Evolutionary conservation across 2,329 filamentous ascomycete genomes (phyloP).

Genomic region (Diaporthe amygdali): DNA sequence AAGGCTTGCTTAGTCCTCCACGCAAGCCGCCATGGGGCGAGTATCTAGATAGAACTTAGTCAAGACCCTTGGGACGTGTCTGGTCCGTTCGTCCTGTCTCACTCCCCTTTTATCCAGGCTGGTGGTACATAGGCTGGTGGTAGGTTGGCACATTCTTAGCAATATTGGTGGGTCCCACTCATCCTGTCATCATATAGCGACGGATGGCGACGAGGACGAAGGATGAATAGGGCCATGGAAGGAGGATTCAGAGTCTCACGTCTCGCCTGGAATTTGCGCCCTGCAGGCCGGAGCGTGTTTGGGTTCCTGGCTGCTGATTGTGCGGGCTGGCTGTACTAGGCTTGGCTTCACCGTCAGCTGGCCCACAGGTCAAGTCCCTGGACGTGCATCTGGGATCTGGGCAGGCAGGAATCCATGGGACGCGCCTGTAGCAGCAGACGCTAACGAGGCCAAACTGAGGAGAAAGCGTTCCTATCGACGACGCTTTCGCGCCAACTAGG

Average conservation of each 20-base stretch:
- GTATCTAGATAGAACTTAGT: neutral
- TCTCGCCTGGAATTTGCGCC: conserved; percentile 14
- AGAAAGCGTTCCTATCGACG: neutral
- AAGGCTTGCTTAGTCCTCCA: too few species aligned
- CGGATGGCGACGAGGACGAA: neutral
- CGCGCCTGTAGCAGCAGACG: neutral
- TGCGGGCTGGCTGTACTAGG: neutral
- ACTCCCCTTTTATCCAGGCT: too few species aligned
- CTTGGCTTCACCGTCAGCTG: conserved; percentile 11
- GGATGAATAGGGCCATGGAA: conserved; percentile 13
- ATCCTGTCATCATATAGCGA: conserved; percentile 5
- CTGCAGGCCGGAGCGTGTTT: conserved; percentile 7
- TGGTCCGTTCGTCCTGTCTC: neutral
- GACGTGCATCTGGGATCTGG: neutral
- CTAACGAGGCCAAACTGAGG: neutral
- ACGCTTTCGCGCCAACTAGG: neutral
- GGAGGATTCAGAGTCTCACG: conserved; percentile 11
- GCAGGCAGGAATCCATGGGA: neutral
- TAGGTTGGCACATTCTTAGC: neutral
- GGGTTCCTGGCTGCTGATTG: neutral
- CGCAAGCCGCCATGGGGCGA: too few species aligned
- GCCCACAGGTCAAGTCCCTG: neutral
- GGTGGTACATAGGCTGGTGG: too few species aligned
- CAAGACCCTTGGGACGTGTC: too few species aligned
- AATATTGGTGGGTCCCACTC: neutral